Evolutionary conservation across 2,329 filamentous ascomycete genomes (phyloP).

Genomic region (Gyromitra esculenta): DNA sequence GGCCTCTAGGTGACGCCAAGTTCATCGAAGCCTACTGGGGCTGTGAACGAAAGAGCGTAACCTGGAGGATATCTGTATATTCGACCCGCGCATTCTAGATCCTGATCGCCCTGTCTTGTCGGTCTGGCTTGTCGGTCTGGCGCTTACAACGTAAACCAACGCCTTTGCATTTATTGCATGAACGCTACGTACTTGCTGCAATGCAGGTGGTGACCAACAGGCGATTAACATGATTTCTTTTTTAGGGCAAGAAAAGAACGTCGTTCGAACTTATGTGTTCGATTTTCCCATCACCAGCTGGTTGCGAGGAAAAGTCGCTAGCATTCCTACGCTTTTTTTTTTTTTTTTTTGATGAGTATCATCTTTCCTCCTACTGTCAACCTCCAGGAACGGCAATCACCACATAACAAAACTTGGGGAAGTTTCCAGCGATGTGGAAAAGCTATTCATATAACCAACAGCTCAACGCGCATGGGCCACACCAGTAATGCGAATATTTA

Average conservation of each 20-base stretch:
- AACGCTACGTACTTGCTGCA: constrained; percentile 29
- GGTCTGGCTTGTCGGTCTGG: not conserved
- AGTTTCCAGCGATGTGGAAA: not conserved
- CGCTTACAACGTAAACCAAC: constrained; percentile 7
- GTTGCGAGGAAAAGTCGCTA: not conserved
- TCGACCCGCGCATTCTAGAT: not conserved
- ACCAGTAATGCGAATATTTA: constrained; percentile 6
- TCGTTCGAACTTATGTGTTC: not conserved
- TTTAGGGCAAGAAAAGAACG: constrained; percentile 3
- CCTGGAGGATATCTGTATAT: not conserved
- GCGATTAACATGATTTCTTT: constrained; percentile 9
- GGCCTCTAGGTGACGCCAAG: constrained; percentile 6
- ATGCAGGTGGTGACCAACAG: constrained; percentile 15
- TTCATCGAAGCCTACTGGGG: constrained; percentile 6
- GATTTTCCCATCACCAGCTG: not conserved
- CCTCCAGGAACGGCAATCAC: not conserved
- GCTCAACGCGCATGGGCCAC: constrained; percentile 13
- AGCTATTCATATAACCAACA: constrained; percentile 32
- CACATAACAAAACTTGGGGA: not conserved
- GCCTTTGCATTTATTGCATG: constrained; percentile 30
- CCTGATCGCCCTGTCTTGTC: not conserved
- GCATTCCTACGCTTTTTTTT: not conserved
- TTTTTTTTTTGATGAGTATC: not conserved
- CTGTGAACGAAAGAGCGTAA: constrained; percentile 10
- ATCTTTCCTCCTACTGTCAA: not conserved